Evolutionary conservation across 108 stramenopile genomes (phyloP), one percentile per base, ranked within the genome.

Genomic region (Ochromonas danica): DNA sequence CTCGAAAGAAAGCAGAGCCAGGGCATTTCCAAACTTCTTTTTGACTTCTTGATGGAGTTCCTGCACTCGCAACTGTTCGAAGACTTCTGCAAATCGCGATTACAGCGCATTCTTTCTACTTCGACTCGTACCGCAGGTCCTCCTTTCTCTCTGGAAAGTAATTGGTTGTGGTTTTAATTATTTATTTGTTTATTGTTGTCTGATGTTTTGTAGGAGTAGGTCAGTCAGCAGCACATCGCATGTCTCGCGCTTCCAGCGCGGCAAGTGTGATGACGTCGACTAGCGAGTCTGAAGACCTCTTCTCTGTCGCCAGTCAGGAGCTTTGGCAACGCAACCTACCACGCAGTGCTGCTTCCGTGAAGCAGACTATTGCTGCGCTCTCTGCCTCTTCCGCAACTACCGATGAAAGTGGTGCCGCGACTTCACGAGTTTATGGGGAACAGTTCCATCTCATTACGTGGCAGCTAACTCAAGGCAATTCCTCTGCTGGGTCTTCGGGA

Each of bases 1-100:
- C 41, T 75, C 30, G 3, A 57, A 27, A 6, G 72, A 51, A 31
- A 38, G 40, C 10, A 17, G 10, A 3, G 27, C 14, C 6, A 39
- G 6, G n/a, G 72, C 40, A 27, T 30, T 60, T 28, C 27, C 10
- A 33, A 75, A 36, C 6, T 42, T 75, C 3, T 36, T 28, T 14
- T 51, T 51, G 51, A 75, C 51, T 75, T 60, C 25, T 33, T 75
- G 72, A 39, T 14, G 10, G 27, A 42, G 36, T 75, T 75, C 28
- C 6, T 42, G 6, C 43, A 33, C 30, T 75, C 72, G 40, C 27
- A 36, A 28, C 3, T 60, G 51, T 75, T 67, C 31, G 35, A 67
- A 36, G 10, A 33, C 3, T 67, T 67, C 45, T 51, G 45, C 22
- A 22, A 51, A 14, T 51, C 6, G 6, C 45, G 45, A 51, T 6